A percentile compares a stretch with the other conserved stretches of the same genome.
Evolutionary conservation across 2,329 filamentous ascomycete genomes (phyloP).

Genomic region (Fusarium tanahbumbuense): DNA sequence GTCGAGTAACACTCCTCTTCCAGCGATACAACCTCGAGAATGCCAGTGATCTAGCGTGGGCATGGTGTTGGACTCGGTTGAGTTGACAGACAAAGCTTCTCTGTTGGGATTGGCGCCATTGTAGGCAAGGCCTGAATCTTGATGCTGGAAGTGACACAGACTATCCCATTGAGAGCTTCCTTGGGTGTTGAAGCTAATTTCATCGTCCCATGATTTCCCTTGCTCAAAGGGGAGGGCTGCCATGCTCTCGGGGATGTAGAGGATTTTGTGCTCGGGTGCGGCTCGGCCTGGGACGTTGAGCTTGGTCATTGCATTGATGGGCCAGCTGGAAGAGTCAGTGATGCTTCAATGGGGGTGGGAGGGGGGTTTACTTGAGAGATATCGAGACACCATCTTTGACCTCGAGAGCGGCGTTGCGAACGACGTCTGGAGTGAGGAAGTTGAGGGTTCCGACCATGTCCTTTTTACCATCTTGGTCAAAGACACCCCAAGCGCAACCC

Average conservation of each 20-base stretch:
- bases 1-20: slow-evolving; percentile 67
- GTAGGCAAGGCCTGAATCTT: slow-evolving; percentile 59
- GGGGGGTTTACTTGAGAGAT: slow-evolving; percentile 60
- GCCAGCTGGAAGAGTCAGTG: slow-evolving; percentile 20
- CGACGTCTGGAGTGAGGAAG: slow-evolving; percentile 60
- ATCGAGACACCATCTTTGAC: slow-evolving; percentile 58
- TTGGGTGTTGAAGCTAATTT: slow-evolving; percentile 67
- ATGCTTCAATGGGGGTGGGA: fast-evolving
- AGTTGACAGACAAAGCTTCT: slow-evolving; percentile 45
- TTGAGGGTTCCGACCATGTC: slow-evolving; percentile 65
- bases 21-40: slow-evolving; percentile 42
- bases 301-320: slow-evolving; percentile 42
- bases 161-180: slow-evolving; percentile 68
- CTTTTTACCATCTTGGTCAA: slow-evolving; percentile 58
- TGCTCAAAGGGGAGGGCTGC: slow-evolving; percentile 28
- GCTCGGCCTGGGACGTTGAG: slow-evolving; percentile 42
- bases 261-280: slow-evolving; percentile 50
- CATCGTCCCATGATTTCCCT: slow-evolving; percentile 56
- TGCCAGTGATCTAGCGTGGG: slow-evolving; percentile 65
- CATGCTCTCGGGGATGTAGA: slow-evolving; percentile 47
- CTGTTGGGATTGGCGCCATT: slow-evolving; percentile 59
- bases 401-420: slow-evolving; percentile 41
- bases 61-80: slow-evolving; percentile 33
- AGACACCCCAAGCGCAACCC: slow-evolving; percentile 65
- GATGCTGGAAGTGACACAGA: slow-evolving; percentile 58